A percentile compares a stretch with the other conserved stretches of the same genome.
Evolutionary conservation across 176 grass and related monocot genomes (phyloP).

Genomic region (Bothriochloa decipiens): DNA sequence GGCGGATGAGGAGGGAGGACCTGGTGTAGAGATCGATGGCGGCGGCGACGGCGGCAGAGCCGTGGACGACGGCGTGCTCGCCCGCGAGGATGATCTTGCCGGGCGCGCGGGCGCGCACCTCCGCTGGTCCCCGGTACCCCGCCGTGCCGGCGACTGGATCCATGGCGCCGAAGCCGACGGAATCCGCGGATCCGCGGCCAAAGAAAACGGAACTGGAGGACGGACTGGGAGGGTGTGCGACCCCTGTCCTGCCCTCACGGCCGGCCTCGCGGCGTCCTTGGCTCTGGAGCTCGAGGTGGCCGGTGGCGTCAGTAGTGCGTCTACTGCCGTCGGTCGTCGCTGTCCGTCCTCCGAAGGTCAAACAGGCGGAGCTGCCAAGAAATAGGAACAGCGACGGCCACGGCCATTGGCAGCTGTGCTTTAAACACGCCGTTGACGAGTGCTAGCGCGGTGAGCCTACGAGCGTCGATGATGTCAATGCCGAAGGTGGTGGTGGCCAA

Average conservation of each 20-base stretch:
- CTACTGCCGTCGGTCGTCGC: not conserved
- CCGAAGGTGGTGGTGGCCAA: too few species aligned
- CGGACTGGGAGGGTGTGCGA: too few species aligned
- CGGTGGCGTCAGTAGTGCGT: not conserved
- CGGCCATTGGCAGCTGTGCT: too few species aligned
- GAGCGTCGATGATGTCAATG: too few species aligned
- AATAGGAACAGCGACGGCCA: not conserved
- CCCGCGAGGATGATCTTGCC: slow-evolving; percentile 90
- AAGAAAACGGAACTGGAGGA: not conserved
- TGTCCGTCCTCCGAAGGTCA: not conserved
- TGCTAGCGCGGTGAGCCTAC: too few species aligned
- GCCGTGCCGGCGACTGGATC: not conserved
- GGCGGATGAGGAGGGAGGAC: slow-evolving; percentile 38
- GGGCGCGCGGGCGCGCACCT: slow-evolving; percentile 69
- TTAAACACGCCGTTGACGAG: too few species aligned
- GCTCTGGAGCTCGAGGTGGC: not conserved
- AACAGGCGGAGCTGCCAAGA: not conserved
- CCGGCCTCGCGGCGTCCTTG: not conserved
- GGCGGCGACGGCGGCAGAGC: slow-evolving; percentile 69
- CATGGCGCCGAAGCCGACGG: not conserved
- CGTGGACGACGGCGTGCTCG: slow-evolving; percentile 95
- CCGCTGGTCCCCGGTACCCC: slow-evolving; percentile 30
- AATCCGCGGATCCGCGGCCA: not conserved
- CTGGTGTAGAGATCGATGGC: slow-evolving; percentile 79
- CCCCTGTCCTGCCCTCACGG: not conserved